Evolutionary conservation across 2,329 filamentous ascomycete species (phyloP).

Genomic region (Hymenoscyphus fructigenus): DNA sequence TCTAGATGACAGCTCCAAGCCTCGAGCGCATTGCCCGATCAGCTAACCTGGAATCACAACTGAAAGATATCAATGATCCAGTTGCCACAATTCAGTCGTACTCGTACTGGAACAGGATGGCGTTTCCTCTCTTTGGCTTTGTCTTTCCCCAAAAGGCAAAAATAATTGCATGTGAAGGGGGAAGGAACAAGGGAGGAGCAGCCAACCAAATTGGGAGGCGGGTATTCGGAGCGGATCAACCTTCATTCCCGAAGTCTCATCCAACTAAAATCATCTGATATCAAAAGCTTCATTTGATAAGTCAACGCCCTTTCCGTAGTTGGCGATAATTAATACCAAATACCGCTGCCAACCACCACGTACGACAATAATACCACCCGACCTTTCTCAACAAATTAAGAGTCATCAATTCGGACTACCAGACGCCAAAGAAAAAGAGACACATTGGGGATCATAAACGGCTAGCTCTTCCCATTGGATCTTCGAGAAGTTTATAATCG

Average conservation of each 20-base stretch:
- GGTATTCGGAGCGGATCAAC: neutral
- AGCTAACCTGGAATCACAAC: neutral
- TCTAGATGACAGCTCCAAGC: constrained; percentile 1
- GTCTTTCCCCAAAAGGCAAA: neutral
- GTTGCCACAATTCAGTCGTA: neutral
- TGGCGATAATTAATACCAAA: too few relatives aligned
- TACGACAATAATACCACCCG: too few relatives aligned
- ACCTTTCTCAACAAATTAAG: too few relatives aligned
- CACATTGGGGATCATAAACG: neutral
- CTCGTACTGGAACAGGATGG: neutral
- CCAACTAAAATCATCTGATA: too few relatives aligned
- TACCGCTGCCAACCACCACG: too few relatives aligned
- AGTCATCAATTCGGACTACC: neutral
- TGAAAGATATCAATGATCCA: neutral
- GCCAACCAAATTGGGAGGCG: neutral
- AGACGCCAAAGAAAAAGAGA: neutral
- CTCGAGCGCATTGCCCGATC: neutral
- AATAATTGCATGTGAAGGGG: constrained; percentile 8
- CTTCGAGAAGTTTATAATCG: neutral
- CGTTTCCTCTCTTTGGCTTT: neutral
- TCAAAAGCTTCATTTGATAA: too few relatives aligned
- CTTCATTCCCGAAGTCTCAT: neutral
- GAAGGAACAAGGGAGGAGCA: neutral
- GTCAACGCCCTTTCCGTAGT: too few relatives aligned
- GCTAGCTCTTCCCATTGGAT: neutral